These are phyloP conservation scores for Pisolithus orientalis DNA, from an alignment of 768 basidiomycete genomes.

Conservation along the genomic window DNA sequence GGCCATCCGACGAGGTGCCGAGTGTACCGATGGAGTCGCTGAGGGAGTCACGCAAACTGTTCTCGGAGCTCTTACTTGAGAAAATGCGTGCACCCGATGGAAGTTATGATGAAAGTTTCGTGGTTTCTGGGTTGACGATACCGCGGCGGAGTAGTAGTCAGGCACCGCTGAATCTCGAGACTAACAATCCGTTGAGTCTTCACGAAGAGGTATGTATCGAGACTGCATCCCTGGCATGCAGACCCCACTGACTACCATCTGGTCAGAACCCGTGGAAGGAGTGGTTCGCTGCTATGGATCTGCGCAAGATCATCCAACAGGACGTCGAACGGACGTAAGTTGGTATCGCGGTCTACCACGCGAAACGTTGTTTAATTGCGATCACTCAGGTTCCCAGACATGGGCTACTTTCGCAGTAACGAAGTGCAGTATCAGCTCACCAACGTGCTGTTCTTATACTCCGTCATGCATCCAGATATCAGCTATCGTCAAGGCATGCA, in stretches of 20 bases:
- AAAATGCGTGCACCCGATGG: constrained; percentile 85
- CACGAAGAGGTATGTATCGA: constrained; percentile 55
- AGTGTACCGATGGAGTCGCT: constrained; percentile 37
- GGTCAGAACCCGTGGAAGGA: constrained; percentile 87
- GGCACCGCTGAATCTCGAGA: constrained; percentile 45
- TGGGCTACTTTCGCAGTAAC: constrained; percentile 77
- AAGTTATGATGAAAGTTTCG: constrained; percentile 65
- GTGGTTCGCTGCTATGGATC: constrained; percentile 87
- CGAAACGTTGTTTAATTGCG: not conserved
- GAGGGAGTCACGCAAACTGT: constrained; percentile 47
- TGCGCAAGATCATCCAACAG: constrained; percentile 84
- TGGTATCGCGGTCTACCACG: constrained; percentile 1
- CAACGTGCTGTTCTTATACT: constrained; percentile 83
- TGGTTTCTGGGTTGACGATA: constrained; percentile 43
- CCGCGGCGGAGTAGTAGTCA: constrained; percentile 25
- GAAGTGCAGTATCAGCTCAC: constrained; percentile 76
- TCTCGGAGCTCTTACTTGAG: constrained; percentile 51
- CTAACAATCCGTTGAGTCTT: constrained; percentile 77
- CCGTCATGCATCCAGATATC: constrained; percentile 68
- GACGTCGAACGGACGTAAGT: constrained; percentile 94
- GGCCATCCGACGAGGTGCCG: constrained; percentile 33
- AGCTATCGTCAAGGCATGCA: constrained; percentile 99
- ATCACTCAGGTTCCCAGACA: constrained; percentile 86
- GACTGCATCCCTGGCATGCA: too few species aligned
- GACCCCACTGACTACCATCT: not conserved